A percentile compares a stretch with the other conserved stretches of the same genome.
phyloP scores from a whole-genome alignment of 2,329 filamentous ascomycete genomes.

The Teratosphaeria viscida region DNA sequence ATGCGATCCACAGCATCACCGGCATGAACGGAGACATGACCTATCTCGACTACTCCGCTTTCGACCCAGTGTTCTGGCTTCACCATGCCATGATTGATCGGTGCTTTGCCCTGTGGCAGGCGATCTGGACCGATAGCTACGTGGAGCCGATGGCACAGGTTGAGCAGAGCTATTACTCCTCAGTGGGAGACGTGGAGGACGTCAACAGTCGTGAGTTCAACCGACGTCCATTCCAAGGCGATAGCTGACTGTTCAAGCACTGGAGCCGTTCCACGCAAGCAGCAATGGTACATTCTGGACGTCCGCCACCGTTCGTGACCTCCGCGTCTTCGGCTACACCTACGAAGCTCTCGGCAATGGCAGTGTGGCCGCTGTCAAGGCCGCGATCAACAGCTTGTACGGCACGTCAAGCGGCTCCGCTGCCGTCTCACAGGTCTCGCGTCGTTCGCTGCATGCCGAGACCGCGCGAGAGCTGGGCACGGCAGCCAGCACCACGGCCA shows the following conservation, averaged over 20 bases:
- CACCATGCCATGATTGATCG: constrained; percentile 69
- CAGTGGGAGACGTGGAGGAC: constrained; percentile 37
- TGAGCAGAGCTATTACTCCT: constrained; percentile 51
- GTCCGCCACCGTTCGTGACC: constrained; percentile 50
- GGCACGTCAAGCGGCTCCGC: constrained; percentile 31
- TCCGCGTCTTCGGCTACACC: constrained; percentile 58
- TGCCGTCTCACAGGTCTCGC: constrained; percentile 3
- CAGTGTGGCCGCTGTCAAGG: constrained; percentile 34
- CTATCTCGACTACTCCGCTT: constrained; percentile 61
- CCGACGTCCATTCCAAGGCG: background rate
- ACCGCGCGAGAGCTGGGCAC: background rate
- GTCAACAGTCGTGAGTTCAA: constrained; percentile 11
- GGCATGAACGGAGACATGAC: constrained; percentile 58
- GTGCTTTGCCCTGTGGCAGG: constrained; percentile 67
- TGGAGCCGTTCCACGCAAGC: constrained; percentile 56
- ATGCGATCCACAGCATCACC: constrained; percentile 41
- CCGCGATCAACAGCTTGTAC: constrained; percentile 52
- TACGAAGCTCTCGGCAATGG: constrained; percentile 50
- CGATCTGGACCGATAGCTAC: constrained; percentile 58
- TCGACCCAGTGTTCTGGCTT: constrained; percentile 70
- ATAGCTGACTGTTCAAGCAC: constrained; percentile 23
- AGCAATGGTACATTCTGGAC: constrained; percentile 57
- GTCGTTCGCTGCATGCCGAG: background rate
- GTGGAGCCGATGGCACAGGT: constrained; percentile 45
- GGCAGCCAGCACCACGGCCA: constrained; percentile 12